Percentiles rank a stretch among this genome's conserved stretches.
phyloP scores from a whole-genome alignment of 306 rosid genomes.

The Vigna reflexopilosa region DNA sequence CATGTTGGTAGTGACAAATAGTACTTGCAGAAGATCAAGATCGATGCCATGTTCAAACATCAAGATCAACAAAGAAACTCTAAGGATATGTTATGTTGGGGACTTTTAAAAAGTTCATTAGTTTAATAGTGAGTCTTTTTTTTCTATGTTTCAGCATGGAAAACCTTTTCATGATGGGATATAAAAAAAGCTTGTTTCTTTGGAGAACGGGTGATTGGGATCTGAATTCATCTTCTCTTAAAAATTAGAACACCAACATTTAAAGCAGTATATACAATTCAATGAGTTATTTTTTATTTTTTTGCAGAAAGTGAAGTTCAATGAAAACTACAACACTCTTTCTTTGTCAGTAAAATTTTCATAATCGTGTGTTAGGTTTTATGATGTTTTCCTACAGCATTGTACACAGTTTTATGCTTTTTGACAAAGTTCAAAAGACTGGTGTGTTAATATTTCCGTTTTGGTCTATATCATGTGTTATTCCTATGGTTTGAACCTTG shows the following conservation, averaged over 20 bases:
- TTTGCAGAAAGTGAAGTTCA: too few relatives aligned
- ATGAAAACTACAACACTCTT: too few relatives aligned
- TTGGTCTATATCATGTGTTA: not conserved
- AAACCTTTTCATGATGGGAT: not conserved
- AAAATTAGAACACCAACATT: not conserved
- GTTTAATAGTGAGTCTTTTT: not conserved
- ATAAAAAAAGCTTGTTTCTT: not conserved
- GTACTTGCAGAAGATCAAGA: not conserved
- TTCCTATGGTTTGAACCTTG: not conserved
- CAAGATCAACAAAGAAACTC: not conserved
- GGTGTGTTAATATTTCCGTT: too few relatives aligned
- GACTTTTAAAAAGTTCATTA: not conserved
- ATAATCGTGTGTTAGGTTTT: too few relatives aligned
- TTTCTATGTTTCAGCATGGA: not conserved
- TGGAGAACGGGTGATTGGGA: not conserved
- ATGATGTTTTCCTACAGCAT: too few relatives aligned
- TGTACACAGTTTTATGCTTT: too few relatives aligned
- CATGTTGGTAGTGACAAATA: not conserved
- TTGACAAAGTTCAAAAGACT: too few relatives aligned
- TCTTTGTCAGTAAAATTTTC: too few relatives aligned
- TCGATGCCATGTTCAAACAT: not conserved
- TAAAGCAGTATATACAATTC: not conserved
- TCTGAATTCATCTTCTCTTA: constrained; percentile 3
- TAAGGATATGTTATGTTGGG: not conserved
- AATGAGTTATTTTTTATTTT: too few relatives aligned